Base-by-base conservation (phyloP, 306 rosid genomes). In the Luffa acutangula region DNA sequence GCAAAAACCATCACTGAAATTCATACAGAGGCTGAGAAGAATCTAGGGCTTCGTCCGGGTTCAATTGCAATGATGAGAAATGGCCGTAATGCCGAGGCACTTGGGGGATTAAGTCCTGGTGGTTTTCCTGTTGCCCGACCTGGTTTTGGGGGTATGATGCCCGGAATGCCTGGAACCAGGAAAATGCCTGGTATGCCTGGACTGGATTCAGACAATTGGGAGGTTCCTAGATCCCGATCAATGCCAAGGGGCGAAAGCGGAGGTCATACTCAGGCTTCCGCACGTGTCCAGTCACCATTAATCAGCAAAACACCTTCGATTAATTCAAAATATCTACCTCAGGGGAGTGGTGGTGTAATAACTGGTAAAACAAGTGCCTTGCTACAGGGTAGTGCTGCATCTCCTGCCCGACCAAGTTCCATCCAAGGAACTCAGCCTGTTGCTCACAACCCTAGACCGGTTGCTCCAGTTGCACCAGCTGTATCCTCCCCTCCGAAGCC, bases 21-120 rank as follows among this genome's bases (percentile, higher is more conserved):
- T 51, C 85, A 86, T 86, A 79, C 81, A 36, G 89, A 86, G 75
- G 89, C 87, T 21, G 89, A 86, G 53, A 86, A 86, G 85, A 86
- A 75, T 79, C 51, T 83, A 17, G 89, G 89, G 45, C 62, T 83
- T 70, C 85, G 85, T 52, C 83, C 89, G 14, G 89, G 87, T 78
- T 77, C 86, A 11, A 83, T 78, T 0, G 81, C 84, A 72, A 78
- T 59, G 43, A 80, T 85, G 76, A 85, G 88, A 79, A 85, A 83
- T 74, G 82, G 81, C 51, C 84, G 76, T 21, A 79, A n/a, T 75
- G 71, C 85, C 1, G 71, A 69, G 49, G 82, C 76, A 42, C 58
- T 11, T 51, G 87, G 81, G 37, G 84, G 75, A 46, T 42, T 74
- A 49, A 81, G 81, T 37, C 65, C 82, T 17, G 87, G 79, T 75